Conservation (phyloP, 2,329 filamentous ascomycete species). For the Didymosphaeria variabile region DNA sequence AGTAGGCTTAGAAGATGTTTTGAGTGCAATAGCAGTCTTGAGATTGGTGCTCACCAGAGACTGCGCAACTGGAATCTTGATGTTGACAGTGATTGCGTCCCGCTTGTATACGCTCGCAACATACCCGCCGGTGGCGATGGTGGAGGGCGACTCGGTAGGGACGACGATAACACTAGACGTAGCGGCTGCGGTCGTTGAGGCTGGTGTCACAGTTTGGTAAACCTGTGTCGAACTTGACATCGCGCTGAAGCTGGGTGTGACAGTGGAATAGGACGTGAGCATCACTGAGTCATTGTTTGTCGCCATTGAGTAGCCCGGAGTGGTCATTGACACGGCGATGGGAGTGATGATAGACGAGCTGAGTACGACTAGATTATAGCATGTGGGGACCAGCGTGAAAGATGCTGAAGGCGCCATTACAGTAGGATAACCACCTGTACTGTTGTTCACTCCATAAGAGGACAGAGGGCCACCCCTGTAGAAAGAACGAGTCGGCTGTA, state of each 20-base stretch:
- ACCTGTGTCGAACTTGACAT: neutral
- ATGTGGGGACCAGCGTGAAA: neutral
- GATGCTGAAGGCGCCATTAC: neutral
- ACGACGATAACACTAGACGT: neutral
- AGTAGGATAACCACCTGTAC: neutral
- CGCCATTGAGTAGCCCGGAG: neutral
- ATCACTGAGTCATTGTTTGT: neutral
- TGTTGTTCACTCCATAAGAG: neutral
- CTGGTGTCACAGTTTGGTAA: neutral
- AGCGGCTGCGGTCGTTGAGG: neutral
- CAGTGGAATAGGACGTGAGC: neutral
- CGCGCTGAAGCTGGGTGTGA: neutral
- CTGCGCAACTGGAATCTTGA: neutral
- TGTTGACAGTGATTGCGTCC: neutral
- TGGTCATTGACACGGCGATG: neutral
- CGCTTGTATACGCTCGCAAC: neutral
- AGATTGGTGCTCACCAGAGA: constrained; percentile 1
- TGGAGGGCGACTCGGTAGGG: neutral
- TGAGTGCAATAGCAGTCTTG: neutral
- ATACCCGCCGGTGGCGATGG: neutral
- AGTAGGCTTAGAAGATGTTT: constrained; percentile 8
- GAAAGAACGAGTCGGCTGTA: neutral
- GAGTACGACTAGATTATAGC: neutral
- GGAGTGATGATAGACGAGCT: neutral
- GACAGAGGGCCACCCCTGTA: constrained; percentile 1